A percentile compares a stretch with the other conserved stretches of the same genome.
These are phyloP conservation scores for Jackrogersella multiformis DNA, from an alignment of 495 filamentous ascomycete genomes.

Conservation along the genomic window DNA sequence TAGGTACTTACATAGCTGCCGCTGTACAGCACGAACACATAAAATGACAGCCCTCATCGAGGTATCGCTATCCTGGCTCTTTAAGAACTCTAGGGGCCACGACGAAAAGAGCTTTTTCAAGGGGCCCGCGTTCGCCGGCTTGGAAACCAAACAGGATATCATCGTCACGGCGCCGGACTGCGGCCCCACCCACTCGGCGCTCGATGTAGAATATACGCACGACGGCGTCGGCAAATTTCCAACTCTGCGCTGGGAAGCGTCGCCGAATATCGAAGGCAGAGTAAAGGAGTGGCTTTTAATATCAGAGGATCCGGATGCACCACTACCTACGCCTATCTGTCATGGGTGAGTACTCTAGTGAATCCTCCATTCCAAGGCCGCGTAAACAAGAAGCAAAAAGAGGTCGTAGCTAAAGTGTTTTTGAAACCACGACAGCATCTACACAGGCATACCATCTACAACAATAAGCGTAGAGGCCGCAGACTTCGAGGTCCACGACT, in stretches of 20 bases:
- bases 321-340: constrained; percentile 55
- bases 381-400: background rate
- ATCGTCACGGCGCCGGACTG: constrained; percentile 56
- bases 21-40: no score
- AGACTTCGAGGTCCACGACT: constrained; percentile 51
- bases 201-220: constrained; percentile 53
- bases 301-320: constrained; percentile 62
- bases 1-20: no score
- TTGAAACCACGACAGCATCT: constrained; percentile 45
- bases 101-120: constrained; percentile 60
- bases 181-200: constrained; percentile 51
- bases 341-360: constrained; percentile 48
- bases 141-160: constrained; percentile 53
- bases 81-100: constrained; percentile 51
- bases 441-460: constrained; percentile 53
- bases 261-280: constrained; percentile 39
- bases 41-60: constrained; percentile 47
- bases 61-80: constrained; percentile 49
- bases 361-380: no score
- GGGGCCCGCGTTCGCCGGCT: constrained; percentile 52
- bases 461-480: constrained; percentile 48
- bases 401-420: background rate
- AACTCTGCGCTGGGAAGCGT: constrained; percentile 52
- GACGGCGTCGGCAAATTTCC: constrained; percentile 57
- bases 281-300: constrained; percentile 60